Conservation (phyloP, 164 flowering plant species). For the Kalanchoe fedtschenkoi region DNA sequence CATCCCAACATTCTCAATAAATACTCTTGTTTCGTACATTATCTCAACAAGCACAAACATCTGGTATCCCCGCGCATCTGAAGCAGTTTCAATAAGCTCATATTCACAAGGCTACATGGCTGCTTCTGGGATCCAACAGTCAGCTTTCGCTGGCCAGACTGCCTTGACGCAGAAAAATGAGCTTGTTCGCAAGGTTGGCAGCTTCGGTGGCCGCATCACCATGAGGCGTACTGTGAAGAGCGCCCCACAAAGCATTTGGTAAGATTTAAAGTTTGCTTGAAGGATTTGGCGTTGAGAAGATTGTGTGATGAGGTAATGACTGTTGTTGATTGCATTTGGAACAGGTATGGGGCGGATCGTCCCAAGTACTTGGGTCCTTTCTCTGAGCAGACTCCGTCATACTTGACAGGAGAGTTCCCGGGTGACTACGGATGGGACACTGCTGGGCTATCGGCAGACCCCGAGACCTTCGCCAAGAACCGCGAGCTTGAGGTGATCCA, state of each 20-base stretch:
- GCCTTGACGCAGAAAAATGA: conserved; percentile 3
- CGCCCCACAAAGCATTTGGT: conserved; percentile 1
- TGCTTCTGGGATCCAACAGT: conserved; percentile 2
- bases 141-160: background rate
- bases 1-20: background rate
- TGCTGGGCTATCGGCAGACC: too few species aligned
- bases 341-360: conserved; percentile 3
- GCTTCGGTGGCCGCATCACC: conserved; percentile 1
- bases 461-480: too few species aligned
- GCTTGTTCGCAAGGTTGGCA: conserved; percentile 2
- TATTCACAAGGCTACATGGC: background rate
- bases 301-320: background rate
- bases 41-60: background rate
- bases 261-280: background rate
- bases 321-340: background rate
- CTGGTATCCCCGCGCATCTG: background rate
- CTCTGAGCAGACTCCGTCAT: conserved; percentile 1
- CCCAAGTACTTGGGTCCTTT: conserved; percentile 1
- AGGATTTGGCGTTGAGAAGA: background rate
- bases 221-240: background rate
- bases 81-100: background rate
- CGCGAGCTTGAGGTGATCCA: too few species aligned
- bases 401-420: too few species aligned
- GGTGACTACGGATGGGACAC: too few species aligned
- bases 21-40: background rate